phyloP scores from a whole-genome alignment of 306 rosid genomes.

The Argentina anserina region DNA sequence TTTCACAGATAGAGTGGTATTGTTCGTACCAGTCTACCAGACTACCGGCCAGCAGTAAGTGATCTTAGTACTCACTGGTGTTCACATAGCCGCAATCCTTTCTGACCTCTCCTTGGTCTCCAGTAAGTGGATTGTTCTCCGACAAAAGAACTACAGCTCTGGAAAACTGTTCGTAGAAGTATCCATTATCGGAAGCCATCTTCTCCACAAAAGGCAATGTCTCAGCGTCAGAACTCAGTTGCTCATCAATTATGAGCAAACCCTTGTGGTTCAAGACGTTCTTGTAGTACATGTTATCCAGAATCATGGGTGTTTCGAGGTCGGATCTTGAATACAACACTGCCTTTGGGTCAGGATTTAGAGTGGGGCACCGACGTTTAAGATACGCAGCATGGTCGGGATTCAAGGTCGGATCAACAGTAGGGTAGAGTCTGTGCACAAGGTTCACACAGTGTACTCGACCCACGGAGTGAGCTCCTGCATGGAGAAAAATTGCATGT shows the following conservation, averaged over 20 bases:
- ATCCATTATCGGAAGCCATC: slow-evolving; percentile 62
- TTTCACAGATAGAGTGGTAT: not conserved
- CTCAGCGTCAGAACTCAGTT: slow-evolving; percentile 51
- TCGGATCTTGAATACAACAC: slow-evolving; percentile 63
- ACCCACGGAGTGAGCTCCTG: slow-evolving; percentile 88
- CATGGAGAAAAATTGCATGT: not conserved
- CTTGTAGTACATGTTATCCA: slow-evolving; percentile 74
- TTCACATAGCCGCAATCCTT: slow-evolving; percentile 72
- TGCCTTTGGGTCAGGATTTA: slow-evolving; percentile 50
- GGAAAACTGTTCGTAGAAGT: slow-evolving; percentile 67
- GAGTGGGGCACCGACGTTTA: slow-evolving; percentile 65
- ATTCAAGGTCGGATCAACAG: slow-evolving; percentile 49
- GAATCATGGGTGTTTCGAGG: slow-evolving; percentile 58
- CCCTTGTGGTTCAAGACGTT: slow-evolving; percentile 63
- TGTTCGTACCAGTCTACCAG: not conserved
- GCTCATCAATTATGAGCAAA: slow-evolving; percentile 57
- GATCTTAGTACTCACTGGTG: slow-evolving; percentile 14
- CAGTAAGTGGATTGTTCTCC: slow-evolving; percentile 57
- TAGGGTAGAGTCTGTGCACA: slow-evolving; percentile 65
- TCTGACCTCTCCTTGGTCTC: slow-evolving; percentile 62
- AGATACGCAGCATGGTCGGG: slow-evolving; percentile 55
- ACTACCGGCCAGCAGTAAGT: no score
- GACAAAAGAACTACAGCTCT: slow-evolving; percentile 56
- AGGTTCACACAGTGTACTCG: slow-evolving; percentile 67
- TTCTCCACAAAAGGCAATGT: slow-evolving; percentile 64